Evolutionary conservation across 2,329 filamentous ascomycete genomes (phyloP).

Genomic region (Beauveria scarabaeidicola): DNA sequence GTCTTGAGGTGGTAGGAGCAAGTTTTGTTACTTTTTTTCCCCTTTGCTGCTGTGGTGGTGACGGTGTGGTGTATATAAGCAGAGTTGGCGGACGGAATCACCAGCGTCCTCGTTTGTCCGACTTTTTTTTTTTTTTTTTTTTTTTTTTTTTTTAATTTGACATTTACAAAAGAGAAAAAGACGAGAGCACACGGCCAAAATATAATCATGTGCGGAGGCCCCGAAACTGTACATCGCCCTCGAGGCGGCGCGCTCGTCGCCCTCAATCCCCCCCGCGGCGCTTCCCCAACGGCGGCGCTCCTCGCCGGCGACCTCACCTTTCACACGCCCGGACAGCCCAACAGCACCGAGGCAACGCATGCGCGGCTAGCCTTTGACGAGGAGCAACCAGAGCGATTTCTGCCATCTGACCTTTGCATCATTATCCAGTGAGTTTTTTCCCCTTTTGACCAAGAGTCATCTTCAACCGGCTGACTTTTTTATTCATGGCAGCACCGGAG

Average conservation of each 20-base stretch:
- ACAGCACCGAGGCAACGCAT: constrained; percentile 32
- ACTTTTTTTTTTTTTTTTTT: no score
- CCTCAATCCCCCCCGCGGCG: constrained; percentile 24
- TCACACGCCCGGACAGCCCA: constrained; percentile 31
- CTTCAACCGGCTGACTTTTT: constrained; percentile 10
- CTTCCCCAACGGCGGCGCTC: neutral
- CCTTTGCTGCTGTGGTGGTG: neutral
- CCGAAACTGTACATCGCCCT: constrained; percentile 30
- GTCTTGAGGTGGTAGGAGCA: neutral
- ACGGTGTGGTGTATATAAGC: neutral
- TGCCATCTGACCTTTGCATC: constrained; percentile 24
- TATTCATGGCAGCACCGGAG: constrained; percentile 25
- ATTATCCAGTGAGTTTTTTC: constrained; percentile 33
- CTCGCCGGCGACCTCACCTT: constrained; percentile 33
- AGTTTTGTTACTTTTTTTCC: neutral
- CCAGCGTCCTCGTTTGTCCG: no score
- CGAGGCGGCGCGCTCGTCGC: constrained; percentile 39
- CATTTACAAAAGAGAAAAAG: neutral
- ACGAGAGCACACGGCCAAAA: neutral
- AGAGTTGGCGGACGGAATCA: neutral
- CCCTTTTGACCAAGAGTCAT: neutral
- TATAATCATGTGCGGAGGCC: constrained; percentile 33
- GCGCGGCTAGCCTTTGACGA: constrained; percentile 30
- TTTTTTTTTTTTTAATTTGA: neutral
- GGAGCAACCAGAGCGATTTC: constrained; percentile 13